Percentiles rank a stretch among this genome's conserved stretches.
Evolutionary conservation across 2,329 filamentous ascomycete genomes (phyloP).

Genomic region (Didymella exigua): DNA sequence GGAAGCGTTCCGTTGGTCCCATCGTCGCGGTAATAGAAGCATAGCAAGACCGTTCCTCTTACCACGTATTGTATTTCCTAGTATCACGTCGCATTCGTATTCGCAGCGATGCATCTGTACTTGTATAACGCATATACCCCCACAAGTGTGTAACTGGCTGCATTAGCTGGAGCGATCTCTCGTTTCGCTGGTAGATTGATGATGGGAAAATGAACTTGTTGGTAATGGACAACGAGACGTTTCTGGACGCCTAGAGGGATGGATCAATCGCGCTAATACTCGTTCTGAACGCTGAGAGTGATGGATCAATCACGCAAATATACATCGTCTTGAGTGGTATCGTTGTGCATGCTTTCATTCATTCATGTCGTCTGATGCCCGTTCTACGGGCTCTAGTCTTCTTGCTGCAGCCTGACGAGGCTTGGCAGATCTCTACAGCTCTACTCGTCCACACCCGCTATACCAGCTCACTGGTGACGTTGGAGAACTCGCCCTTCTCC

Average conservation of each 20-base stretch:
- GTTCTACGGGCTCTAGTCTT: conserved; percentile 1
- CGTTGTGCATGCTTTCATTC: conserved; percentile 17
- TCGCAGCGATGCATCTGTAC: conserved; percentile 13
- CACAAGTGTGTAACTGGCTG: conserved; percentile 1
- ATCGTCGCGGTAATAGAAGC: conserved; percentile 19
- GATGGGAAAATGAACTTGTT: neutral
- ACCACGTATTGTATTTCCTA: conserved; percentile 8
- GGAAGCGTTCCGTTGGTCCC: conserved; percentile 44
- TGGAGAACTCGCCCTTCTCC: conserved; percentile 97
- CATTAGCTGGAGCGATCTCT: conserved; percentile 1
- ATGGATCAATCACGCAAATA: too few relatives aligned
- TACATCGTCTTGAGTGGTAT: neutral
- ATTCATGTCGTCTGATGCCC: conserved; percentile 16
- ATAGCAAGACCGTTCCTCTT: too few relatives aligned
- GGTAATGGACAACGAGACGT: neutral
- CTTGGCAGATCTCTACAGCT: neutral
- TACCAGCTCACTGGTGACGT: conserved; percentile 81
- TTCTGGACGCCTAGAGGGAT: neutral
- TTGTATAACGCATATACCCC: conserved; percentile 18
- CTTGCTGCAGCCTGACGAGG: neutral
- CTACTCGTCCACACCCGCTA: conserved; percentile 39
- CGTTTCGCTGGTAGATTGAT: conserved; percentile 3
- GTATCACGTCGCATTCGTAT: neutral
- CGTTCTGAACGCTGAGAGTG: too few relatives aligned
- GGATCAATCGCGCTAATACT: too few relatives aligned